Evolutionary conservation across 2,329 filamentous ascomycete genomes (phyloP), one percentile per base, ranked within the genome.

Genomic region (Eutypa lata): DNA sequence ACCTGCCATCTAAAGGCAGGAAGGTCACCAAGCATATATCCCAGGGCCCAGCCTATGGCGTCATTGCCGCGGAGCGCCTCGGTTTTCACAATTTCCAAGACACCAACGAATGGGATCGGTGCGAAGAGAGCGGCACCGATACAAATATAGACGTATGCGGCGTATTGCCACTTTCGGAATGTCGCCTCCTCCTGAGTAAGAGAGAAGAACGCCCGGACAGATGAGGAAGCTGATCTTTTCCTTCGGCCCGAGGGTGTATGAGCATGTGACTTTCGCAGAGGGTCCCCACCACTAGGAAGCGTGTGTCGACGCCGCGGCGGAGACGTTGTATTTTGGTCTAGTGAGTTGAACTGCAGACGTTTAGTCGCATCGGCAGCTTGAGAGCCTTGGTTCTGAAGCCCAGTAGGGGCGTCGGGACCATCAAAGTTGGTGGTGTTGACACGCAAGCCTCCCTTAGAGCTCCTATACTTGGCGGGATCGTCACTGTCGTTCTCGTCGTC

Each of bases 1-100:
- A 93, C 81, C 67, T 88, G 79, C 67, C 88, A 86, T 22, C 91
- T 81, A 60, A 97, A 84, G 64, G 77, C 79, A 0, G 82, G 79
- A 11, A 92, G 67, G 61, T 96, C 89, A 13, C 93, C 92, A 56
- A 97, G 82, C 2, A 97, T 74, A 69, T 99, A 99, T 2, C 90
- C 88, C 11, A 97, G 71, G 0, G 91, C 92, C 94, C 94, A 99
- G 2, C 93, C 90, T 44, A 99, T 83, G 0, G 94, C 91, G 62
- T 99, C 94, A 49, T 84, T 75, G 16, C 83, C 84, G 33, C 79
- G 65, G 1, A 99, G 76, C 14, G 91, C 91, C 56, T 81, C 77
- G 43, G 73, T 71, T 38, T 80, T 73, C 48, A 97, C 83, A 60
- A 90, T 88, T 2, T 77, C 76, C 50, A 91, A 83, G 26, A 97